These are phyloP conservation scores for Rhodomyrtus psidioides DNA, from an alignment of 441 rosid species.

Conservation along the genomic window DNA sequence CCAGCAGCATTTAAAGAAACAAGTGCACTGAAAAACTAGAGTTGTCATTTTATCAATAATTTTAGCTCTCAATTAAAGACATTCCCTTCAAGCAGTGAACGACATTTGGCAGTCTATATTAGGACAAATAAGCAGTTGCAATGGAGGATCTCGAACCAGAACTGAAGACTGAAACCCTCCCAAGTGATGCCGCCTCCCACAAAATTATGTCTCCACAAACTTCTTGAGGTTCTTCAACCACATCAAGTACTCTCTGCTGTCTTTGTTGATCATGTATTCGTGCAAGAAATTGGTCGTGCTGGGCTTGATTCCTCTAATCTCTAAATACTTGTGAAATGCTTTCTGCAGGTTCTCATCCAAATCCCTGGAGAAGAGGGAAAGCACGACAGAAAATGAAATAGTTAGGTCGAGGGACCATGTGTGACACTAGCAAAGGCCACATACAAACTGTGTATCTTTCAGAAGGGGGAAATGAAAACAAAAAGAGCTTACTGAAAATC, in stretches of 20 bases:
- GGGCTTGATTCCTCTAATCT: constrained; percentile 73
- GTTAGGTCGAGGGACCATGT: background rate
- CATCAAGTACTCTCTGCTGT: constrained; percentile 47
- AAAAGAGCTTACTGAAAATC: constrained; percentile 57
- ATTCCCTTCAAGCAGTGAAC: background rate
- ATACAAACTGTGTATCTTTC: background rate
- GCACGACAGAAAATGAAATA: background rate
- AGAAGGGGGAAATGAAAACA: background rate
- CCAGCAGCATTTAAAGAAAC: background rate
- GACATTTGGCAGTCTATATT: background rate
- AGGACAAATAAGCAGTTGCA: background rate
- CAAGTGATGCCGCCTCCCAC: background rate
- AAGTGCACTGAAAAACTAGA: background rate
- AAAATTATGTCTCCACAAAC: constrained; percentile 37
- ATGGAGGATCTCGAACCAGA: background rate
- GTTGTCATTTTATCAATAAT: background rate
- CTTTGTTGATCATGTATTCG: constrained; percentile 84
- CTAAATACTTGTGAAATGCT: constrained; percentile 64
- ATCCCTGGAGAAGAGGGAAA: background rate
- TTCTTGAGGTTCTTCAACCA: constrained; percentile 70
- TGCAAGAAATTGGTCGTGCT: constrained; percentile 72
- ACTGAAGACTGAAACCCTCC: background rate
- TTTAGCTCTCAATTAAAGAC: background rate
- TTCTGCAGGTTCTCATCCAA: constrained; percentile 78
- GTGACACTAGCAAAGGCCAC: background rate